Conservation (phyloP, 805 yeast species). For the Kluyveromyces starmeri region DNA sequence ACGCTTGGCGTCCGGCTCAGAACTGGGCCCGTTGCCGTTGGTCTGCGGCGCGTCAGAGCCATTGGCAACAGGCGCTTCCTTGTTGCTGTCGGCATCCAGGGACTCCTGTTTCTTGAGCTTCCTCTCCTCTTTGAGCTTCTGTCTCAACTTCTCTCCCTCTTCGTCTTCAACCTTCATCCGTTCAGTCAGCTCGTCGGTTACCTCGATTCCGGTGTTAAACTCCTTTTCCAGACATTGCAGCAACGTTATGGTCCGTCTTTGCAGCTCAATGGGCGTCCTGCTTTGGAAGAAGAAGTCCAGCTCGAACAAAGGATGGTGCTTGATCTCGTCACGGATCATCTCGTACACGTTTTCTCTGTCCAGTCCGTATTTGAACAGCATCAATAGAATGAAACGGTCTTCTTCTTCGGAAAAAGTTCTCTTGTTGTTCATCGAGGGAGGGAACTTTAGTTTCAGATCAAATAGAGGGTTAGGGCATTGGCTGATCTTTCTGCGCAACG, state of each 20-base stretch:
- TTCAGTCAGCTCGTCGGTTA: slow-evolving; percentile 19
- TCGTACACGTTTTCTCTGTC: slow-evolving; percentile 77
- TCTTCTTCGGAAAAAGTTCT: slow-evolving; percentile 79
- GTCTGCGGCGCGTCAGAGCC: too few species aligned
- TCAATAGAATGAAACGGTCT: slow-evolving; percentile 78
- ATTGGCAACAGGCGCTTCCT: too few species aligned
- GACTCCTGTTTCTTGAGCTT: slow-evolving; percentile 2
- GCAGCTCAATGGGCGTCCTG: slow-evolving; percentile 66
- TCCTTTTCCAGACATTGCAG: slow-evolving; percentile 71
- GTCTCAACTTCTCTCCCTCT: slow-evolving; percentile 19
- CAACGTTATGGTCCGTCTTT: slow-evolving; percentile 74
- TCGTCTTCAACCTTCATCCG: slow-evolving; percentile 25
- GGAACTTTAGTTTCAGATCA: slow-evolving; percentile 62
- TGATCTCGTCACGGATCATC: slow-evolving; percentile 61
- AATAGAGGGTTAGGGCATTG: slow-evolving; percentile 68
- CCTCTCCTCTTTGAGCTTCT: slow-evolving; percentile 14
- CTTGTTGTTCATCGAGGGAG: slow-evolving; percentile 59
- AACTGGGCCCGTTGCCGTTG: too few species aligned
- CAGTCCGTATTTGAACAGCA: slow-evolving; percentile 70
- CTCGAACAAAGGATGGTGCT: slow-evolving; percentile 67
- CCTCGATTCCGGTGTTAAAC: slow-evolving; percentile 33
- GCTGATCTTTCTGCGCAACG: slow-evolving; percentile 65
- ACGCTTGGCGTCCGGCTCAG: too few species aligned
- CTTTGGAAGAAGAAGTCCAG: slow-evolving; percentile 84
- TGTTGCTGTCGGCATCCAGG: too few species aligned